Percentiles rank a stretch among this genome's conserved stretches.
Evolutionary conservation across 1,139 yeast genomes (phyloP).

Genomic region (Yamadazyma atmosphaerica): DNA sequence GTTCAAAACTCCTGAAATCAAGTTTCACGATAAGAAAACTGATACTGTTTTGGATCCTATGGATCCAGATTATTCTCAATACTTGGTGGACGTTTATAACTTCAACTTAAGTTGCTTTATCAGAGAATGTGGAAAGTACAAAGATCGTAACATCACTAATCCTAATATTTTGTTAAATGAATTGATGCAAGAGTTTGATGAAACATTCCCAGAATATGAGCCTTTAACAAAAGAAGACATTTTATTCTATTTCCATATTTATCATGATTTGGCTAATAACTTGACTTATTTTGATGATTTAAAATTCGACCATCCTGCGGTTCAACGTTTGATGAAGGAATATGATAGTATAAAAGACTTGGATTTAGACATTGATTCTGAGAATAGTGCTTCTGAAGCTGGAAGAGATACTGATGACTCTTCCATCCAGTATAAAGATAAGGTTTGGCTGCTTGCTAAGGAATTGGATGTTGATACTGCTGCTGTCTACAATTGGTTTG

Average conservation of each 20-base stretch:
- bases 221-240: constrained; percentile 30
- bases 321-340: constrained; percentile 22
- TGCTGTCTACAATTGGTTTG: constrained; percentile 32
- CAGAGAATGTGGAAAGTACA: constrained; percentile 23
- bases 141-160: constrained; percentile 13
- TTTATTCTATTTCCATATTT: constrained; percentile 28
- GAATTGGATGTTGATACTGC: constrained; percentile 17
- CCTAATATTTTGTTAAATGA: constrained; percentile 21
- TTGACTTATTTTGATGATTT: constrained; percentile 32
- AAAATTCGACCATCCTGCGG: constrained; percentile 24
- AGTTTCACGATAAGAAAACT: constrained; percentile 11
- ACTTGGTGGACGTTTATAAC: constrained; percentile 21
- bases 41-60: constrained; percentile 19
- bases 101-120: constrained; percentile 28
- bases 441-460: constrained; percentile 13
- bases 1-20: constrained; percentile 22
- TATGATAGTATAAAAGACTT: constrained; percentile 17
- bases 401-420: constrained; percentile 1
- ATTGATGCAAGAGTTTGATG: constrained; percentile 21
- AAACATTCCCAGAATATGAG: constrained; percentile 19
- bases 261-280: constrained; percentile 32
- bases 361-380: constrained; percentile 13
- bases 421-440: neutral
- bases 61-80: constrained; percentile 16
- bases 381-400: constrained; percentile 8